Evolutionary conservation across 331 rosid species (phyloP).

Genomic region (Arachis monticola): DNA sequence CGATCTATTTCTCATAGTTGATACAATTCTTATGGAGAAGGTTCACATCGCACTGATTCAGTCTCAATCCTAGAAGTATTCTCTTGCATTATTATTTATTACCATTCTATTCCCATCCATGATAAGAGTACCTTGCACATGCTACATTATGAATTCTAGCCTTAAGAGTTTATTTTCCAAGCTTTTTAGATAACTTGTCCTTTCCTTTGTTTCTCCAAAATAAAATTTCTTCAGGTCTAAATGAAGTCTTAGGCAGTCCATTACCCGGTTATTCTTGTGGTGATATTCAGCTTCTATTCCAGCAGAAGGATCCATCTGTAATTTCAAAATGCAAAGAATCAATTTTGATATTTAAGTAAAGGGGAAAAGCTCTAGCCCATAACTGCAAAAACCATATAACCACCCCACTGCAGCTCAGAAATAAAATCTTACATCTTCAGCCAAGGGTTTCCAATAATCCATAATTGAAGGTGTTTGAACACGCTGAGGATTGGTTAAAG

Average conservation of each 20-base stretch:
- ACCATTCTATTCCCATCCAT: too few relatives aligned
- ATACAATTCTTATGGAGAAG: too few relatives aligned
- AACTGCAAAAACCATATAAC: constrained; percentile 24
- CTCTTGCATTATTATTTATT: too few relatives aligned
- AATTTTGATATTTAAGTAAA: constrained; percentile 29
- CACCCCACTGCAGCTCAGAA: constrained; percentile 23
- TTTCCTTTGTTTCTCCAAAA: constrained; percentile 13
- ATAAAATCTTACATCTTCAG: constrained; percentile 83
- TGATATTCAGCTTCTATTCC: constrained; percentile 94
- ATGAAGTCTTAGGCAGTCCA: constrained; percentile 35
- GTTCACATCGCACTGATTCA: too few relatives aligned
- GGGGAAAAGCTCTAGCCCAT: constrained; percentile 26
- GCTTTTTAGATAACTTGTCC: background rate
- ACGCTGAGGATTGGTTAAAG: constrained; percentile 92
- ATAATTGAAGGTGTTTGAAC: constrained; percentile 85
- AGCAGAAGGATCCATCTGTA: constrained; percentile 87
- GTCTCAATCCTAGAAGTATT: too few relatives aligned
- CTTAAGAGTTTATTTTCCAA: background rate
- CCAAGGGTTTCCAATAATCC: constrained; percentile 96
- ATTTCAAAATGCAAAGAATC: constrained; percentile 33
- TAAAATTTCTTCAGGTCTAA: background rate
- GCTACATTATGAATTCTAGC: background rate
- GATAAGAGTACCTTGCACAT: background rate
- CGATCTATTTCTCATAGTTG: too few relatives aligned
- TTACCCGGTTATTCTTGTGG: constrained; percentile 80